Base-by-base conservation (phyloP, 2,329 filamentous ascomycete genomes). In the Mariannaea sp. region DNA sequence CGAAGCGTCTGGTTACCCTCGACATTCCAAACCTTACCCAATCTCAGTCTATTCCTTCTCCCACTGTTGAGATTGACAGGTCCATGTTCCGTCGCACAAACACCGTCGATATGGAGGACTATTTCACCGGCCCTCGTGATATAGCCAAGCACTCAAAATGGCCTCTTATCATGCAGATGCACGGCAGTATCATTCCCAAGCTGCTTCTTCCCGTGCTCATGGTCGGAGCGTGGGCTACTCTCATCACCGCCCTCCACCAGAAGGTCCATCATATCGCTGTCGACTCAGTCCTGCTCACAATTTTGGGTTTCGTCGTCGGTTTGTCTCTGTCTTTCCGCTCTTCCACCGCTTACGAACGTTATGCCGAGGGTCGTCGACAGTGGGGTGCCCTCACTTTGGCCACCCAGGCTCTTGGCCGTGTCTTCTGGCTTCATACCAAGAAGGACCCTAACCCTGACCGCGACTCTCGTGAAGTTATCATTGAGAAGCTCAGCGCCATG, bases 371-470 rank as follows among this genome's bases (percentile, higher is more conserved):
- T 30, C 78, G 85, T 30, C 83, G 82, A 62, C 83, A 78, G 62
- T 87, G 84, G 83, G 77, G 83, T 1, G 75, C 81, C 50, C 75
- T 86, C 61, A 83, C 79, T 49, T 77, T 80, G 70, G 86, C 88
- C 66, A 74, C 79, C 64, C 77, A 91, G 75, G 75, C 85, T 69
- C 76, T 95, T 62, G 89, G 84, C 62, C 85, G 92, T 17, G 79
- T 89, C 8, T 89, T 94, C 68, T 97, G 92, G 92, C 80, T 96
- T 26, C 89, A 96, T 64, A 78, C 82, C 7, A 89, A 68, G 77
- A 87, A 61, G 77, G 78, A 24, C 75, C 82, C 39, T 49, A 76
- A 53, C 27, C 53, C 68, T 12, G 35, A 39, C 4, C 35, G 35
- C 32, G 72, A 75, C 8, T 78, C 79, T 16, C 90, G 90, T 64